phyloP scores from a whole-genome alignment of 345 rosid genomes.

The Hibiscus mutabilis region DNA sequence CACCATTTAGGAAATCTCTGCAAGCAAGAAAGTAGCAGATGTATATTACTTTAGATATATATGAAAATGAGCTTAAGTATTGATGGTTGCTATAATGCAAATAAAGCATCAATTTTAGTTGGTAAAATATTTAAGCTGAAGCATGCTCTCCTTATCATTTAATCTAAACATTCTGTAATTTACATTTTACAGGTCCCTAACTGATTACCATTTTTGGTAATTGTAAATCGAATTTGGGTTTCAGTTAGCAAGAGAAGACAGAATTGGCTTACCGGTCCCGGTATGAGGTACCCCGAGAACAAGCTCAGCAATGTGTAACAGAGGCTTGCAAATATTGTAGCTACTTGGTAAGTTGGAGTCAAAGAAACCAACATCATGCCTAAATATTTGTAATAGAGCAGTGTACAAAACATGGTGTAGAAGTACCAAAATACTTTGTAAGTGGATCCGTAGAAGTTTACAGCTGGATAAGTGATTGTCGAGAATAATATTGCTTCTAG shows the following conservation, averaged over 20 bases:
- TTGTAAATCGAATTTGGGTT: neutral
- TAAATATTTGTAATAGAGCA: slow-evolving; percentile 37
- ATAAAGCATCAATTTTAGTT: neutral
- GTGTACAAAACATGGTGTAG: slow-evolving; percentile 32
- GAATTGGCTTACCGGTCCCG: slow-evolving; percentile 33
- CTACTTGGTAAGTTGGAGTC: slow-evolving; percentile 32
- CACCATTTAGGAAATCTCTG: slow-evolving; percentile 47
- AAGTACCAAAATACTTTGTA: slow-evolving; percentile 40
- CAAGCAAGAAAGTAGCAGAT: neutral
- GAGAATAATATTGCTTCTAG: slow-evolving; percentile 29
- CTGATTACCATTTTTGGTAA: neutral
- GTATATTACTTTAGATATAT: neutral
- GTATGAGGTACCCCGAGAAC: slow-evolving; percentile 44
- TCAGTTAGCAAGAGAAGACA: neutral
- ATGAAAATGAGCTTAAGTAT: neutral
- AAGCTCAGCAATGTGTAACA: slow-evolving; percentile 23
- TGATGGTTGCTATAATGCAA: neutral
- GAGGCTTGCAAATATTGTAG: slow-evolving; percentile 27
- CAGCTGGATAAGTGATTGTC: slow-evolving; percentile 32
- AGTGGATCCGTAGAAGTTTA: slow-evolving; percentile 30
- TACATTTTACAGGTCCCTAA: neutral
- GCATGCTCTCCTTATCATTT: neutral
- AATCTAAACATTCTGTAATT: neutral
- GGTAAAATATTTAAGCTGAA: neutral
- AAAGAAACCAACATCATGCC: slow-evolving; percentile 43